Base-by-base conservation (phyloP, 2,329 filamentous ascomycete species). In the Exophiala sp. region DNA sequence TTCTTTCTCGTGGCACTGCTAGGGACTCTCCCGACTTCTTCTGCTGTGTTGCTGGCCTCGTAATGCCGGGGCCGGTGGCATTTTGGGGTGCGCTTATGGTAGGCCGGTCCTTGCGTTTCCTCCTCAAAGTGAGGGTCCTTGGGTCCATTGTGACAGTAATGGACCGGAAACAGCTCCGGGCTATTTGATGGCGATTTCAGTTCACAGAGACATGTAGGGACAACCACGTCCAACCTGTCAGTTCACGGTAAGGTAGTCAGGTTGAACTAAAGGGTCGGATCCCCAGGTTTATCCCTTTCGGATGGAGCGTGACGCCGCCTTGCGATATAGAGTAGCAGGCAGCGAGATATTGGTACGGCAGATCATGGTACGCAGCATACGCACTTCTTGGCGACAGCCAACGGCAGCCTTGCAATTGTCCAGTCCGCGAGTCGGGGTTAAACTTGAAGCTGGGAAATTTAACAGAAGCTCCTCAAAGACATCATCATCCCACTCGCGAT, bases 41-140 rank as follows among this genome's bases (percentile, higher is more conserved):
- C 68, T 61, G 64, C 59, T 63, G 47, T 63, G 63, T 45, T 67
- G 57, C 60, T 57, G 68, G 56, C 58, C 51, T 46, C 23, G 55
- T 48, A 23, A 60, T 52, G 30, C 62, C 62, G 39, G 63, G 63
- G 23, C 59, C 67, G 24, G 68, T 66, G 60, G 81, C 80, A 64
- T 78, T 77, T 61, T 77, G 76, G 29, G 58, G 58, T 41, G 55
- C 56, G 68, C 78, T 81, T 66, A 80, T 81, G 60, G 78, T 78
- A 43, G 78, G 78, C 40, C 74, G 66, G 62, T 69, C 70, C 52
- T 67, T 71, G 58, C 74, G 73, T 69, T 83, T 83, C 69, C 80
- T 82, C 63, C 81, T 77, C 58, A 83, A 73, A 47, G 80, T 83
- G 58, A 83, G 74, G 42, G 78, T 78, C 62, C 74, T 74, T 49